These are phyloP conservation scores for Gossypium gossypioides DNA, from an alignment of 441 rosid species.

Conservation along the genomic window DNA sequence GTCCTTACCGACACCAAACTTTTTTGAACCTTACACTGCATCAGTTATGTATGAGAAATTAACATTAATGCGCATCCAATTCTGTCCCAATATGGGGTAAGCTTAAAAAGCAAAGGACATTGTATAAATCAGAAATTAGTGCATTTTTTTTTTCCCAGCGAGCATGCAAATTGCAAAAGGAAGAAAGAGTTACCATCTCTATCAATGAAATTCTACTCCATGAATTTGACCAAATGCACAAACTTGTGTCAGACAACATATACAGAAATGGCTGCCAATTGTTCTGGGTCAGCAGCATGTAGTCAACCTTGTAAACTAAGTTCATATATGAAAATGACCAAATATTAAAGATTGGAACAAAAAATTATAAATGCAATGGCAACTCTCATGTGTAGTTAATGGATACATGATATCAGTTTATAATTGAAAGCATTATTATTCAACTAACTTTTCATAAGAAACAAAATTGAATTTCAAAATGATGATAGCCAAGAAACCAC, in stretches of 20 bases:
- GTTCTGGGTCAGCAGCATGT: not conserved
- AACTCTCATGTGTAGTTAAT: constrained; percentile 20
- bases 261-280: not conserved
- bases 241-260: not conserved
- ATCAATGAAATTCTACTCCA: not conserved
- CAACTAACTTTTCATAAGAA: constrained; percentile 23
- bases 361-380: constrained; percentile 6
- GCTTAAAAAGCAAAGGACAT: not conserved
- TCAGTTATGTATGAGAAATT: too few relatives aligned
- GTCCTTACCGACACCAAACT: too few relatives aligned
- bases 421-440: constrained; percentile 27
- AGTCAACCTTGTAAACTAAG: not conserved
- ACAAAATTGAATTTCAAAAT: constrained; percentile 54
- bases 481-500: constrained; percentile 19
- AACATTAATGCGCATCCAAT: not conserved
- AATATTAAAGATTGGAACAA: not conserved
- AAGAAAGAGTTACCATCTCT: not conserved
- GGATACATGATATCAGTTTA: constrained; percentile 15
- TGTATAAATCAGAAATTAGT: not conserved
- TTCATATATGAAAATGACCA: not conserved
- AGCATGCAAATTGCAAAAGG: not conserved
- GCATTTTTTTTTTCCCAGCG: not conserved
- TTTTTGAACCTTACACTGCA: too few relatives aligned
- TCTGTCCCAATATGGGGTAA: not conserved
- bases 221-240: not conserved